phyloP scores from a whole-genome alignment of 805 yeast genomes.

The Sugiyamaella smithiae region DNA sequence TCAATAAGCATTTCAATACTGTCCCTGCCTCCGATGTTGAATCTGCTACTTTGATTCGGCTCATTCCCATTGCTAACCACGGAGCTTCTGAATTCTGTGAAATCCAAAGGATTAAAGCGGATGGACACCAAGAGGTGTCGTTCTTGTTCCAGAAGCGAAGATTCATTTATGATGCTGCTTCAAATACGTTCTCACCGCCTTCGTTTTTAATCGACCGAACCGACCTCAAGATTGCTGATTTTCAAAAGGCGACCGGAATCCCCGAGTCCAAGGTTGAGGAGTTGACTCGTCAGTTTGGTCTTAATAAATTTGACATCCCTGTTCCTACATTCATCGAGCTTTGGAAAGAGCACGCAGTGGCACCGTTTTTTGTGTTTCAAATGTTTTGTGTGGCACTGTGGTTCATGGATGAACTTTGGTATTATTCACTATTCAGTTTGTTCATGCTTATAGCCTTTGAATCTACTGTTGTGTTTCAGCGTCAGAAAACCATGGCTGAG shows the following conservation, averaged over 20 bases:
- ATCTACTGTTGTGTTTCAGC: slow-evolving; percentile 90
- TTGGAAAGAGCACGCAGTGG: slow-evolving; percentile 96
- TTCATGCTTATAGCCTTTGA: slow-evolving; percentile 93
- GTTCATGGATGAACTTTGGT: slow-evolving; percentile 97
- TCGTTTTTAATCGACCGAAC: slow-evolving; percentile 62
- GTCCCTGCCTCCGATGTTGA: slow-evolving; percentile 46
- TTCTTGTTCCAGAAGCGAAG: slow-evolving; percentile 91
- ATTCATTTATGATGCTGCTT: slow-evolving; percentile 61
- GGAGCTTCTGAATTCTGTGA: slow-evolving; percentile 80
- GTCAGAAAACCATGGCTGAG: slow-evolving; percentile 90
- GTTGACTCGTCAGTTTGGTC: slow-evolving; percentile 64
- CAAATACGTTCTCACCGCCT: slow-evolving; percentile 72
- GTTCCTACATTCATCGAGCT: slow-evolving; percentile 86
- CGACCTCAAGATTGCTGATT: slow-evolving; percentile 51
- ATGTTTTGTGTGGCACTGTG: slow-evolving; percentile 92
- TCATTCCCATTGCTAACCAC: slow-evolving; percentile 78
- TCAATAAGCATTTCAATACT: slow-evolving; percentile 71
- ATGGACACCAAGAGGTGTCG: slow-evolving; percentile 60
- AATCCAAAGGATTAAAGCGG: slow-evolving; percentile 53
- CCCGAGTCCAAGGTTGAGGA: slow-evolving; percentile 34
- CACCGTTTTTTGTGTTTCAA: slow-evolving; percentile 97
- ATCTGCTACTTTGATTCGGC: slow-evolving; percentile 69
- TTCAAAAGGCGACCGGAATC: slow-evolving; percentile 56
- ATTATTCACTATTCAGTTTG: slow-evolving; percentile 83
- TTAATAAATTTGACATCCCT: slow-evolving; percentile 90